These are phyloP conservation scores for Bjerkandera adusta DNA, from an alignment of 1,284 basidiomycete species.

Conservation along the genomic window DNA sequence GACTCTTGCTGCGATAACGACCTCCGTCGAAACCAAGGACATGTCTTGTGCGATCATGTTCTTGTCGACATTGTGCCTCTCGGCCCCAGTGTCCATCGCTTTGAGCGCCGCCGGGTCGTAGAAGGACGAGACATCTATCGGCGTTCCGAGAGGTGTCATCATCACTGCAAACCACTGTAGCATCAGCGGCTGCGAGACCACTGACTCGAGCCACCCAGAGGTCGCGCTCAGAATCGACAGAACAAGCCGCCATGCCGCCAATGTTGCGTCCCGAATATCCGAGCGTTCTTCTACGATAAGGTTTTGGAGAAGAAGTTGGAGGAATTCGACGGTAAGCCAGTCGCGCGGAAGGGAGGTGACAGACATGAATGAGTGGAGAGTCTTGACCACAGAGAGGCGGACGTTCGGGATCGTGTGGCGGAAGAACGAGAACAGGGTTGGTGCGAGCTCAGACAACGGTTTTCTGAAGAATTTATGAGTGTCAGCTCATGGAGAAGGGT, in stretches of 20 bases:
- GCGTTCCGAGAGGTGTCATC: conserved; percentile 89
- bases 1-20: conserved; percentile 81
- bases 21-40: conserved; percentile 78
- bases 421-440: conserved; percentile 94
- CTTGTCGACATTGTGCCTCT: conserved; percentile 95
- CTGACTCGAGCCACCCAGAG: conserved; percentile 47
- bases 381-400: conserved; percentile 90
- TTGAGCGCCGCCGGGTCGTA: conserved; percentile 57
- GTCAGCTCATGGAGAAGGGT: conserved; percentile 1
- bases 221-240: conserved; percentile 52
- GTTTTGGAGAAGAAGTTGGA: conserved; percentile 93
- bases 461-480: conserved; percentile 47
- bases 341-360: conserved; percentile 74
- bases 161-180: conserved; percentile 85
- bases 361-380: conserved; percentile 83
- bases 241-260: conserved; percentile 78
- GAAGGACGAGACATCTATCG: conserved; percentile 76
- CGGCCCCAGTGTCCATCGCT: conserved; percentile 39
- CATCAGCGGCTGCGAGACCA: conserved; percentile 52
- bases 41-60: conserved; percentile 93
- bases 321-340: conserved; percentile 81
- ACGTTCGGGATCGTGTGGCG: conserved; percentile 96
- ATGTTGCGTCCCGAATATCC: conserved; percentile 82
- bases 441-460: conserved; percentile 78
- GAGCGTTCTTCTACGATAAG: conserved; percentile 88